Evolutionary conservation across 331 rosid genomes (phyloP).

Genomic region (Malus hybrid): DNA sequence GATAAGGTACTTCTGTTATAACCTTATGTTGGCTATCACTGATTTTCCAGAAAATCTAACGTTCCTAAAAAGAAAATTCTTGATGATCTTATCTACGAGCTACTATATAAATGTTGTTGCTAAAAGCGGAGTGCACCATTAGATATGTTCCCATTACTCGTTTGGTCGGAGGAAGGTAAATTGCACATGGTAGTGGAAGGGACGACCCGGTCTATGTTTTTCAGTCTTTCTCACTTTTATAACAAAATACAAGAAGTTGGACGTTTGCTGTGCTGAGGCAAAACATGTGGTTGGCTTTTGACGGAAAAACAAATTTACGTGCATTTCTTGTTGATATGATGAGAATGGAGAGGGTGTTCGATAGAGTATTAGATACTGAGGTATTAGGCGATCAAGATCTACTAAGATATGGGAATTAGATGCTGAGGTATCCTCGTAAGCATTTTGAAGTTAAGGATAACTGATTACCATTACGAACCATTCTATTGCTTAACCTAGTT

Average conservation of each 20-base stretch:
- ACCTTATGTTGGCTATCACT: not conserved
- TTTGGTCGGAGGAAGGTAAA: too few species aligned
- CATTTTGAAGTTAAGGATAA: not conserved
- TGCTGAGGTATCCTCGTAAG: not conserved
- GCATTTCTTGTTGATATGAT: not conserved
- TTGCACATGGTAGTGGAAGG: too few species aligned
- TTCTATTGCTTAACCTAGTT: not conserved
- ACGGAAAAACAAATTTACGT: too few species aligned
- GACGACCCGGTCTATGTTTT: too few species aligned
- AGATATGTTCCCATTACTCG: too few species aligned
- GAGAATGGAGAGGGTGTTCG: not conserved
- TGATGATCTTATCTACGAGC: too few species aligned
- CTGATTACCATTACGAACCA: not conserved
- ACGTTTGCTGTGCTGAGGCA: not conserved
- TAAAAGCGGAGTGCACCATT: too few species aligned
- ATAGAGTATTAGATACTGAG: not conserved
- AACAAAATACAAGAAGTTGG: not conserved
- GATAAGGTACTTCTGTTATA: conserved; percentile 44
- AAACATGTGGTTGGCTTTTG: not conserved
- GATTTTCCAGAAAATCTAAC: not conserved
- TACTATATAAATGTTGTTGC: too few species aligned
- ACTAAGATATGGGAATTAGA: not conserved
- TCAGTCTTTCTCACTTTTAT: not conserved
- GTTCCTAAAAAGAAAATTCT: too few species aligned
- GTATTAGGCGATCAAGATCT: not conserved